Base-by-base conservation (phyloP, 306 rosid species). In the Gynostemma pentaphyllum region DNA sequence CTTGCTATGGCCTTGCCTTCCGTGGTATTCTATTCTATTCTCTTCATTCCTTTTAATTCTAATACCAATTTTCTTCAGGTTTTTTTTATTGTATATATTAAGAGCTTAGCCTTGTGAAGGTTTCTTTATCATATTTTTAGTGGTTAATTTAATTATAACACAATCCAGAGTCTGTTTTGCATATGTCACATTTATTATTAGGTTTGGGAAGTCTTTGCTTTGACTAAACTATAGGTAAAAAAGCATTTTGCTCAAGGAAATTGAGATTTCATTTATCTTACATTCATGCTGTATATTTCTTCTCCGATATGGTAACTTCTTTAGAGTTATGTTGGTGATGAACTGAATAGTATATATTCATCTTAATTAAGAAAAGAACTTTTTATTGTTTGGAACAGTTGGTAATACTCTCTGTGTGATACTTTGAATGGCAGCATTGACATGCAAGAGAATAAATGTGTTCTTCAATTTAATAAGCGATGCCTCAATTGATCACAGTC, bases 1-100 rank as follows among this genome's bases (percentile, higher is more conserved):
- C 99, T 78, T 88, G 97, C 72, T 92, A 86, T 70, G 97, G 95
- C 73, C 99, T 92, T 70, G 90, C 97, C 12, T 84, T 76, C 28
- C 84, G 99, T 48, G 97, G 97, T 89, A 84, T 12, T 39, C 5
- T 9, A n/a, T n/a, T n/a, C n/a, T n/a, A n/a, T 6, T 14, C 50
- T 12, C 48, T 22, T 19, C 54, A 70, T 28, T 32, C 3, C 3
- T 2, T 44, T 14, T 44, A 22, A 12, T 42, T 37, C 37, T 59
- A 46, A 19, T 19, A 14, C 27, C 49, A 27, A 52, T 40, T 62
- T 24, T 70, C 41, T 47, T 50, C 26, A 22, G n/a, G n/a, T n/a
- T n/a, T n/a, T n/a, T n/a, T n/a, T n/a, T n/a, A n/a, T n/a, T n/a
- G n/a, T n/a, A n/a, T n/a, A n/a, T n/a, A n/a, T n/a, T n/a, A n/a